A percentile compares a stretch with the other conserved stretches of the same genome.
phyloP scores from a whole-genome alignment of 345 rosid species.

The Excoecaria cochinchinensis region DNA sequence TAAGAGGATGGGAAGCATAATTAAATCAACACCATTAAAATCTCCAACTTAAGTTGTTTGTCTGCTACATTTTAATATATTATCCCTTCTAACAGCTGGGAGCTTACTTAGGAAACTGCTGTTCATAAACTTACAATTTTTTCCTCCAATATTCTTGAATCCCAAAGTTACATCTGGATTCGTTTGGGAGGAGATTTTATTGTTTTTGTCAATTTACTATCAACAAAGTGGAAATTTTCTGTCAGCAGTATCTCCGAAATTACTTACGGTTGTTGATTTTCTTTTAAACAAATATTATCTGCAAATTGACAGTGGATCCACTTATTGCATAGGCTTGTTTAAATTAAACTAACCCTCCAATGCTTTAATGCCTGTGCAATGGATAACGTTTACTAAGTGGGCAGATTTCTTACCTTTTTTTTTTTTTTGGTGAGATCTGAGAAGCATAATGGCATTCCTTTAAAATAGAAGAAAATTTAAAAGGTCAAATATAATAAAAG shows the following conservation, averaged over 20 bases:
- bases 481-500: background rate
- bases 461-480: background rate
- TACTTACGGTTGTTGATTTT: background rate
- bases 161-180: background rate
- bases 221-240: background rate
- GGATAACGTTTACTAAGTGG: background rate
- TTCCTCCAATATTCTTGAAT: background rate
- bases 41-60: background rate
- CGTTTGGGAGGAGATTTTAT: background rate
- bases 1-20: slow-evolving; percentile 97
- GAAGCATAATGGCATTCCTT: background rate
- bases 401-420: too few relatives aligned
- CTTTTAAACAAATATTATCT: background rate
- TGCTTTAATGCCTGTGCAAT: too few relatives aligned
- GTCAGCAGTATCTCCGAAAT: background rate
- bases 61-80: background rate
- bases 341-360: too few relatives aligned
- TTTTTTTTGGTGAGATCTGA: too few relatives aligned
- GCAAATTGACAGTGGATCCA: too few relatives aligned
- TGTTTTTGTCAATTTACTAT: background rate
- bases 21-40: background rate
- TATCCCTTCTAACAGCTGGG: background rate
- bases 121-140: background rate
- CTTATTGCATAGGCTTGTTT: too few relatives aligned
- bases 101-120: background rate